Conservation (phyloP, 306 rosid genomes). For the Cucumis hystrix region DNA sequence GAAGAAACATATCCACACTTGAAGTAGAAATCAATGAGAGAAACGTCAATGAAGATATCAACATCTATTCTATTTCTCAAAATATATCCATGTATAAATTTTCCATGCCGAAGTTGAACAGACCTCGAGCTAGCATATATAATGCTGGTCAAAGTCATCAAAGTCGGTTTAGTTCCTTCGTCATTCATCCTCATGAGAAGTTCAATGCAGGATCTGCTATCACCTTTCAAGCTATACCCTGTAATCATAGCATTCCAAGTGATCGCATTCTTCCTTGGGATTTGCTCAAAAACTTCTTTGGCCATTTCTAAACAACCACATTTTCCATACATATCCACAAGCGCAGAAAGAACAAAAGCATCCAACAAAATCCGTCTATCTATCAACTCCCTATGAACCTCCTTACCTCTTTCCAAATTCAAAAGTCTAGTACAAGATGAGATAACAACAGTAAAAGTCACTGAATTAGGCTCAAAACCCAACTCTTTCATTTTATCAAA, state of each 20-base stretch:
- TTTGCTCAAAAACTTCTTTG: conserved; percentile 46
- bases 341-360: conserved; percentile 43
- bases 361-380: conserved; percentile 19
- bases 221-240: conserved; percentile 55
- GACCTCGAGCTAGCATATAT: conserved; percentile 51
- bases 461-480: conserved; percentile 48
- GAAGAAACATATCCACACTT: conserved; percentile 49
- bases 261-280: conserved; percentile 44
- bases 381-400: conserved; percentile 46
- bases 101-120: conserved; percentile 35
- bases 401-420: conserved; percentile 55
- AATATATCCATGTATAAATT: conserved; percentile 52
- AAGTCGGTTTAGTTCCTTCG: conserved; percentile 44
- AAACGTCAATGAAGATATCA: conserved; percentile 39
- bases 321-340: conserved; percentile 83
- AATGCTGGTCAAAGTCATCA: conserved; percentile 51
- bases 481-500: conserved; percentile 43
- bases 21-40: conserved; percentile 59
- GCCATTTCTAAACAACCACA: conserved; percentile 60
- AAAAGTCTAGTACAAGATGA: conserved; percentile 56
- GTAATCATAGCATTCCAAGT: conserved; percentile 73
- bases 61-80: conserved; percentile 33
- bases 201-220: conserved; percentile 43
- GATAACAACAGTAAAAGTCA: conserved; percentile 41
- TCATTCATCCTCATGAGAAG: conserved; percentile 51